Evolutionary conservation across 2,329 filamentous ascomycete species (phyloP).

Genomic region (Triangularia verruculosa): DNA sequence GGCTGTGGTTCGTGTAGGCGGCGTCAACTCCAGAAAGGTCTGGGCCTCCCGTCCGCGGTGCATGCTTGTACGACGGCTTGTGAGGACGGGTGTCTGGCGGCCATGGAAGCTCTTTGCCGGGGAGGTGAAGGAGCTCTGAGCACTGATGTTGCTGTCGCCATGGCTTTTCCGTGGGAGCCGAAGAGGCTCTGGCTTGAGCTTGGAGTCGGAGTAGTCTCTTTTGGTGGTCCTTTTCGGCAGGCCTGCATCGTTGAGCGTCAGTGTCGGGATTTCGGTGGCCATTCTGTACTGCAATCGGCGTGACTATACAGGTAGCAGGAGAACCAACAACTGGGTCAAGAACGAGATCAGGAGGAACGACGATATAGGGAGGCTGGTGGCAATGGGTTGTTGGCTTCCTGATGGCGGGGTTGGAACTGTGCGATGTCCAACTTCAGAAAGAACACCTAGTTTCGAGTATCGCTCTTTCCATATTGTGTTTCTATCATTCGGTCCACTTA

Average conservation of each 20-base stretch:
- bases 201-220: conserved; percentile 1
- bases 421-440: not conserved
- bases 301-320: not conserved
- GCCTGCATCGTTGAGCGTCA: not conserved
- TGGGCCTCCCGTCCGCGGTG: not conserved
- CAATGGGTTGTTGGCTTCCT: not conserved
- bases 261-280: not conserved
- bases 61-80: not conserved
- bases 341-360: not conserved
- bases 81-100: not conserved
- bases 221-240: not conserved
- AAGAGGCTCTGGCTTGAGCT: conserved; percentile 7
- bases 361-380: not conserved
- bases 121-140: not conserved
- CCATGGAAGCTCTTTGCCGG: not conserved
- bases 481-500: not conserved
- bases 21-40: conserved; percentile 2
- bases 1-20: not conserved
- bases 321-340: not conserved
- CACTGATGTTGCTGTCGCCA: not conserved
- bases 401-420: not conserved
- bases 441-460: not conserved
- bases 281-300: not conserved
- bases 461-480: not conserved
- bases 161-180: conserved; percentile 3